Evolutionary conservation across 2,329 filamentous ascomycete genomes (phyloP), one percentile per base, ranked within the genome.

Genomic region (Fusarium phyllophilum): DNA sequence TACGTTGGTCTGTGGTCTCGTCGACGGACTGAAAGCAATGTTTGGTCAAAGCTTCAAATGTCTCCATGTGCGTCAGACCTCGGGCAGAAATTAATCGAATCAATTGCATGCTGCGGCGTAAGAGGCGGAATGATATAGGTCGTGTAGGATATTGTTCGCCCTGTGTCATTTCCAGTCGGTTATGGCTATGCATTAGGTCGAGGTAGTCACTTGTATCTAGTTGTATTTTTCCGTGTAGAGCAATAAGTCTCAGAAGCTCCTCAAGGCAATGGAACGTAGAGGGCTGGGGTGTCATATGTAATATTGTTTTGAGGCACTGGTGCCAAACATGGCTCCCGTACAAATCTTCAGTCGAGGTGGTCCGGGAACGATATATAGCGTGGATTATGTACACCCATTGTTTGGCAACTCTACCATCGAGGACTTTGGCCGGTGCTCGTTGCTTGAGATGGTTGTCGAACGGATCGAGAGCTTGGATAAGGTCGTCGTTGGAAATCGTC

Each of bases 401-500:
- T 24, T 45, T 66, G 31, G 68, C 66, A 22, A 60, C 59, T 7
- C 64, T 54, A 15, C 57, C 38, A 26, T 77, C 75, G 11, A 76
- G 49, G 10, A 64, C 18, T 49, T 42, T 29, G 12, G 34, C 13
- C 13, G 42, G n/a, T 17, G 54, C 36, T 38, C 52, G 65, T 17
- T 36, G n/a, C 41, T 51, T 73, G 13, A 68, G 29, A 11, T 46
- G 24, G 22, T 59, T 49, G 48, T 71, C 66, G 26, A 78, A 75
- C 11, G 74, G 70, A n/a, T 77, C 71, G 20, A 78, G 58, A 20
- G 70, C 62, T 31, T 67, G 46, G 29, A 68, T 41, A 54, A 78
- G 45, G 51, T 78, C 75, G 26, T 68, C 51, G 33, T 44, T 57
- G 15, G 68, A 69, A 20, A 77, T 60, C 33, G 52, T 62, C 36